phyloP scores from a whole-genome alignment of 1,284 basidiomycete species.

The Apiotrichum domesticum region DNA sequence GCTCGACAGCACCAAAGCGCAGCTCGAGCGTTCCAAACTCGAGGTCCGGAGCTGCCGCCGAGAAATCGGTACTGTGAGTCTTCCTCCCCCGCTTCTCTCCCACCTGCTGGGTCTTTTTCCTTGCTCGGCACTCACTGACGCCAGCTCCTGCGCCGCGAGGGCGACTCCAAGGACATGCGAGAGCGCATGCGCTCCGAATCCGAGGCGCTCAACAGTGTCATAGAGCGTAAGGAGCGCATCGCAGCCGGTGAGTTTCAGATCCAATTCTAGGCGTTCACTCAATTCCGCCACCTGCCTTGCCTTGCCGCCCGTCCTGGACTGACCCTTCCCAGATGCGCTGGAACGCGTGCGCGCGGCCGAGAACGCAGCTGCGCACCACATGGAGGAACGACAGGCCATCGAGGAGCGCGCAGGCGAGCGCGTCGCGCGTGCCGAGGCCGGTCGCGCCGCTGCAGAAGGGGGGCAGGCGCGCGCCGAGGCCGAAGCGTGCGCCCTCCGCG shows the following conservation, averaged over 20 bases:
- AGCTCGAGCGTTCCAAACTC: constrained; percentile 35
- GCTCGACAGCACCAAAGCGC: constrained; percentile 26
- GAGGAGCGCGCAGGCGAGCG: constrained; percentile 36
- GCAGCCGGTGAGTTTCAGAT: constrained; percentile 26
- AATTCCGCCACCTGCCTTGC: background rate
- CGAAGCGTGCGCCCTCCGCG: constrained; percentile 34
- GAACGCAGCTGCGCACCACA: constrained; percentile 24
- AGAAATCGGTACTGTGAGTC: constrained; percentile 33
- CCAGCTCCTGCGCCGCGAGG: constrained; percentile 42
- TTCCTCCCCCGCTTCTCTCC: background rate
- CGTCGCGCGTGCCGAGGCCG: constrained; percentile 30
- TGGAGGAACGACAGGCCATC: constrained; percentile 32
- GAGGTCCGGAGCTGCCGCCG: constrained; percentile 34
- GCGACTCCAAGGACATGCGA: constrained; percentile 43
- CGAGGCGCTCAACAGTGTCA: constrained; percentile 42
- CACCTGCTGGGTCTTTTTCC: too few relatives aligned
- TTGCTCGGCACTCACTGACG: background rate
- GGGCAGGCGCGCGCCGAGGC: constrained; percentile 33
- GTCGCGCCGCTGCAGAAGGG: constrained; percentile 22
- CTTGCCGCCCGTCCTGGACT: background rate
- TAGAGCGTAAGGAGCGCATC: constrained; percentile 40
- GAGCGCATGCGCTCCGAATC: constrained; percentile 42
- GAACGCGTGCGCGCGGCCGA: constrained; percentile 43
- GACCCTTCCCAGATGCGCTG: constrained; percentile 32
- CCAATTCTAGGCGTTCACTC: background rate